Evolutionary conservation across 2,329 filamentous ascomycete species (phyloP), one percentile per base, ranked within the genome.

Genomic region (Phoma sp.): DNA sequence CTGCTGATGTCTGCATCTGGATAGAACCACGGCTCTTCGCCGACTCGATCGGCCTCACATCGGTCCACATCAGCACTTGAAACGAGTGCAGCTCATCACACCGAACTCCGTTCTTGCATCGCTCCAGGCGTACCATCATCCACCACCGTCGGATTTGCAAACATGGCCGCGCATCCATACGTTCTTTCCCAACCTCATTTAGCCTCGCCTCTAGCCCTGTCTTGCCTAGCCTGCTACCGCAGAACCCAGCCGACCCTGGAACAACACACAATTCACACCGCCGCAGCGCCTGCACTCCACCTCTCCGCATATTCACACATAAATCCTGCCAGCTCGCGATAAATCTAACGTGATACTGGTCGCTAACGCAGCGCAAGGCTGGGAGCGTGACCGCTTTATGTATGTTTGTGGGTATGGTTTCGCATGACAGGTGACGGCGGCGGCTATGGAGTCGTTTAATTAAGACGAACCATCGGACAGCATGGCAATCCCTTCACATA

Each of bases 191-290:
- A 48, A 28, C 46, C 51, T 46, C 32, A 40, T 29, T 4, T 46
- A 30, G 30, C 37, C 30, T 17, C 4, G 15, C 18, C 7, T 20
- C 40, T 45, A 40, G 12, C 28, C 40, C 2, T 25, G 45, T 38
- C 23, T 1, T 9, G 32, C 15, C 39, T 54, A 46, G 46, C 14
- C 5, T n/a, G 14, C 43, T n/a, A 18, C 37, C 45, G 45, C 50
- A 45, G 51, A 45, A 54, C 30, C 15, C 32, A 36, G 26, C 39
- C 45, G 43, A 54, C 21, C 45, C 51, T 45, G 29, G 39, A 49
- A 54, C 51, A 54, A 49, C 51, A 54, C 51, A 54, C 45, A 36
- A 7, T 45, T 39, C 51, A 54, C 51, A 54, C 51, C 51, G 51
- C 51, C 23, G 51, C 45, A 39, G 20, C 23, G 5, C 28, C 12